Base-by-base conservation (phyloP, 768 basidiomycete genomes). In the Kwoniella dendrophila region DNA sequence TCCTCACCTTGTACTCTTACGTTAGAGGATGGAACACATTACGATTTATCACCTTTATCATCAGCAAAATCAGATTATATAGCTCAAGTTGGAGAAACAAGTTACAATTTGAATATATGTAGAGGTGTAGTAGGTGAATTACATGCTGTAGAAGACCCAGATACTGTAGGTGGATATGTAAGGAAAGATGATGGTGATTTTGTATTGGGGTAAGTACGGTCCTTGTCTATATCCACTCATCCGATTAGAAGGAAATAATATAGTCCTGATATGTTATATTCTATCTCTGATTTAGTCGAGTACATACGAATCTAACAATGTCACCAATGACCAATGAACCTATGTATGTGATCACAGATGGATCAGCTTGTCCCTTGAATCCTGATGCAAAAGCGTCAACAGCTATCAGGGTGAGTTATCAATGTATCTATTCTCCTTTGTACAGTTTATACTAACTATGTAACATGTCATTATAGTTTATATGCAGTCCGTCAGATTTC, bases 401-500 rank as follows among this genome's bases (percentile, higher is more conserved):
- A 1, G 83, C 85, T 22, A 83, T 92, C 20, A 58, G 71, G 29
- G 75, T 77, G 63, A 56, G 72, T 64, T 43, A 10, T 14, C 47
- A 18, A 4, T 18, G 7, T 12, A 1, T 4, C 20, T 24, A 34
- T 4, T 22, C 34, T 59, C 44, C 44, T 52, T 18, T 41, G 57
- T 45, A 53, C 32, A 24, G 22, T 32, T 36, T 20, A 32, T 20
- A 14, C 20, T 34, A 7, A 29, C 47, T 18, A 38, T 8, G 36
- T 3, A 48, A 18, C 14, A 10, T 48, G 8, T 44, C 32, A 29
- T 4, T 14, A 14, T 48, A 88, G 63, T 93, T 93, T 72, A 81
- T 88, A 27, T 94, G 92, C 75, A 90, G 90, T 63, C 82, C 81
- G 11, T 82, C 84, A 2, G 84, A 86, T 6, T 86, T 84, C 68